Evolutionary conservation across 1,284 basidiomycete species (phyloP), one percentile per base, ranked within the genome.

Genomic region (Leccinum holopus): DNA sequence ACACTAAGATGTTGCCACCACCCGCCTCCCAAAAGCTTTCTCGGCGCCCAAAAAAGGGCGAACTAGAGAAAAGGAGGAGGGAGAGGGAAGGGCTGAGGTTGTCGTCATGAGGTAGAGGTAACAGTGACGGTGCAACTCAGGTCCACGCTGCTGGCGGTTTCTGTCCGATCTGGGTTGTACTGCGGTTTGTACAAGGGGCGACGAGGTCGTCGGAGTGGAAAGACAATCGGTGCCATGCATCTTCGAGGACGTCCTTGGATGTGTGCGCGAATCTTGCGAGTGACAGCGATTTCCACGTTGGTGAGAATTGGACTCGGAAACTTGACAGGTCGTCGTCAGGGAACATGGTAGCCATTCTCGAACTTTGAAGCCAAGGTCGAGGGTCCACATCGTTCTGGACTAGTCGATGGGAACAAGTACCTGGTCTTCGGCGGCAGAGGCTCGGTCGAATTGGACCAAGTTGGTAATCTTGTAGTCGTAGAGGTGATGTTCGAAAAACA

Each of bases 1-100:
- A 67, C 56, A 55, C 18, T 35, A 3, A 14, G 12, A 25, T 16
- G 3, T 39, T 3, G 39, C 61, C 62, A 63, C 62, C 64, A 63
- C 41, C 57, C 44, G 14, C 0, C 0, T 47, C 70, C 58, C 3
- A 14, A 49, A 18, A 53, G 57, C 60, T 53, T 33, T 57, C 60
- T 67, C 66, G 21, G 64, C 55, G 60, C 64, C 66, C 66, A 65
- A 30, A 52, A 61, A 49, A 61, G 62, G 64, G 65, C 70, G 57
- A 58, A 5, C 59, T 61, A 25, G 65, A 68, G 61, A 69, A 3
- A 56, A 61, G 59, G 61, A 57, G 6, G 57, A 54, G 30, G 21
- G 7, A 3, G 11, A 12, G 25, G 14, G 6, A 9, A 41, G 39
- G 25, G 6, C 14, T 47, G 47, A 37, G 25, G 49, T 3, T 10